Evolutionary conservation across 108 stramenopile genomes (phyloP), one percentile per base, ranked within the genome.

Genomic region (Cyclotella distinguenda): DNA sequence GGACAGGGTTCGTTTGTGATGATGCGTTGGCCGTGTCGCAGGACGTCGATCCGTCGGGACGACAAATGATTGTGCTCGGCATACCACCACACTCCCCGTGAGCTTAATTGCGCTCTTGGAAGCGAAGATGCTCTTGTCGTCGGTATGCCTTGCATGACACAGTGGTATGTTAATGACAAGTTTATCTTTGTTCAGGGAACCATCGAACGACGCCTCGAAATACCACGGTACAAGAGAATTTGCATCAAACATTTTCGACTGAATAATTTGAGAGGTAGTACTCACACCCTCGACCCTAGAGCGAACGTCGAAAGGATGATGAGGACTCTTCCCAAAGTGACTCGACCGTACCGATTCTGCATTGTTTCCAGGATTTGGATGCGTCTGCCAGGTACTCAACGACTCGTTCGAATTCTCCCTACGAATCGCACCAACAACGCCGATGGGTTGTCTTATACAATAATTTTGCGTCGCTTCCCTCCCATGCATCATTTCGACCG

Each of bases 171-270:
- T 84, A 38, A 88, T 57, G 2, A 84, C 71, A 34, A 91, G 57
- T 55, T 86, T 86, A 5, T 88, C 87, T 7, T 72, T 67, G 36
- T 69, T 68, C 0, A 88, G 56, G 9, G 66, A 67, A 23, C 92
- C 92, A 34, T 89, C 81, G 22, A 89, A 84, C 15, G 74, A 56
- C 34, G 86, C 60, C 26, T 90, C 82, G 23, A 88, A 66, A 52
- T 72, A 78, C 92, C 92, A 93, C 4, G 92, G 92, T 11, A 87
- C 84, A 10, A 88, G 49, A 6, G 78, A 64, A 63, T 93, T 93
- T 18, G 88, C 86, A 83, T 93, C 84, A 62, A 85, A 90, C 31
- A 43, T 10, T 51, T 65, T 72, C 18, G 68, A 27, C 23, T 68
- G 45, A 19, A 70, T n/a, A n/a, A n/a, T 42, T 22, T 71, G 8